phyloP scores from a whole-genome alignment of 2,329 filamentous ascomycete genomes.

The Neodidymelliopsis sp. region DNA sequence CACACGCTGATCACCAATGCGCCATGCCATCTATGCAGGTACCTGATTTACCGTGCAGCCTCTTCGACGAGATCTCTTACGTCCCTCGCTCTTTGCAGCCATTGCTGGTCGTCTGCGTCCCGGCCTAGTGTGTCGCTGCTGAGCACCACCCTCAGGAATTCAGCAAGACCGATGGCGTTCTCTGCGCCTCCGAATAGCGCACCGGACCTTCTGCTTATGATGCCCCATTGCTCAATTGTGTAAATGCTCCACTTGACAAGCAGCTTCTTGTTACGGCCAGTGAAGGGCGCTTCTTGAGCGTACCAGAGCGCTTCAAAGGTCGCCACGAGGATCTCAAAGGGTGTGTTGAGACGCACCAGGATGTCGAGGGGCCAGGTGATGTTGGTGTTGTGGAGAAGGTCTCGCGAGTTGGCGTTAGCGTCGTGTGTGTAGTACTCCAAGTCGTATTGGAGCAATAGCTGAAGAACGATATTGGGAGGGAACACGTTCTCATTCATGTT shows the following conservation, averaged over 20 bases:
- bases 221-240: slow-evolving; percentile 67
- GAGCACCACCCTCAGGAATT: slow-evolving; percentile 52
- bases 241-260: slow-evolving; percentile 70
- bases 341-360: slow-evolving; percentile 68
- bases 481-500: slow-evolving; percentile 64
- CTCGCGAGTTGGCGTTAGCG: slow-evolving; percentile 18
- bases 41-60: slow-evolving; percentile 31
- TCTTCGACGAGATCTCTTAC: slow-evolving; percentile 39
- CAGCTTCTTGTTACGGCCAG: slow-evolving; percentile 61
- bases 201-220: slow-evolving; percentile 61
- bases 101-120: slow-evolving; percentile 46
- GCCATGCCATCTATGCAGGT: too few species aligned
- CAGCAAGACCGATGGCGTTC: slow-evolving; percentile 57
- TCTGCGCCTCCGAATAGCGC: slow-evolving; percentile 67
- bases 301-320: slow-evolving; percentile 73
- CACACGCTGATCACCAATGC: not conserved
- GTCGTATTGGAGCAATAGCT: slow-evolving; percentile 47
- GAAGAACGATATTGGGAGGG: slow-evolving; percentile 55
- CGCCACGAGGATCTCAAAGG: slow-evolving; percentile 67
- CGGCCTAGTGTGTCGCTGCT: slow-evolving; percentile 51
- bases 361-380: slow-evolving; percentile 70
- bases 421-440: slow-evolving; percentile 61
- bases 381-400: slow-evolving; percentile 30
- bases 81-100: slow-evolving; percentile 40
- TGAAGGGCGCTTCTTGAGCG: slow-evolving; percentile 70